phyloP scores from a whole-genome alignment of 169 alveolate species.

The Besnoitia besnoiti region DNA sequence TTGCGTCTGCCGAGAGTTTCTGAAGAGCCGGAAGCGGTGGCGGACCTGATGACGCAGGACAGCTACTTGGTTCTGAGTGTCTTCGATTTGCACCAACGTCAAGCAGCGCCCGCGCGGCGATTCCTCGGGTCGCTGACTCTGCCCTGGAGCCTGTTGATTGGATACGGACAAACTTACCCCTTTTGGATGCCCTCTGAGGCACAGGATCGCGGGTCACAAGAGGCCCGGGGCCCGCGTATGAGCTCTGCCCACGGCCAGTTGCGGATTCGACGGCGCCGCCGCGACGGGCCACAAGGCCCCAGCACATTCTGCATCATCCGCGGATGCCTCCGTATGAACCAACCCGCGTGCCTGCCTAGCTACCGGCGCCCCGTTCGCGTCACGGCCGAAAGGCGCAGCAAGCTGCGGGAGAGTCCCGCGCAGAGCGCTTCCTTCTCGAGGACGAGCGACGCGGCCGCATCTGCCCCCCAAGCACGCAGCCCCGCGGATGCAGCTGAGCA shows the following conservation, averaged over 20 bases:
- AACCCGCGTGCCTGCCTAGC: not conserved
- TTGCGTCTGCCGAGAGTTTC: not conserved
- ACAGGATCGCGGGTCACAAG: not conserved
- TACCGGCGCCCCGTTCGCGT: slow-evolving; percentile 5
- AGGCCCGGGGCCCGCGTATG: not conserved
- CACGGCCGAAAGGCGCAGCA: not conserved
- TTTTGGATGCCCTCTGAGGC: not conserved
- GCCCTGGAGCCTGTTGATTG: slow-evolving; percentile 15
- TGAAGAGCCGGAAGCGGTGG: not conserved
- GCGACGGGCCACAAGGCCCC: not conserved
- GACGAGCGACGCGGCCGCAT: not conserved
- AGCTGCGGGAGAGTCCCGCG: not conserved
- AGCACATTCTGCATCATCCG: slow-evolving; percentile 9
- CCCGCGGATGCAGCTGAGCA: too few relatives aligned
- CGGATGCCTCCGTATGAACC: slow-evolving; percentile 15
- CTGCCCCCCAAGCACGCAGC: too few relatives aligned
- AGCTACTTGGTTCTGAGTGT: slow-evolving; percentile 8
- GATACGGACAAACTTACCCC: not conserved
- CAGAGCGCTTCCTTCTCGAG: not conserved
- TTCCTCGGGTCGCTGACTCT: slow-evolving; percentile 10
- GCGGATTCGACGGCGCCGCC: not conserved
- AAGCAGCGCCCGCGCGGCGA: slow-evolving; percentile 11
- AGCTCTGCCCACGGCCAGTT: not conserved
- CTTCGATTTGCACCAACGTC: slow-evolving; percentile 19
- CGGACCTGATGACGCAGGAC: slow-evolving; percentile 10